Conservation (phyloP, 192 early-diverging fungal genomes). For the Rhizoclosmatium globosum region DNA sequence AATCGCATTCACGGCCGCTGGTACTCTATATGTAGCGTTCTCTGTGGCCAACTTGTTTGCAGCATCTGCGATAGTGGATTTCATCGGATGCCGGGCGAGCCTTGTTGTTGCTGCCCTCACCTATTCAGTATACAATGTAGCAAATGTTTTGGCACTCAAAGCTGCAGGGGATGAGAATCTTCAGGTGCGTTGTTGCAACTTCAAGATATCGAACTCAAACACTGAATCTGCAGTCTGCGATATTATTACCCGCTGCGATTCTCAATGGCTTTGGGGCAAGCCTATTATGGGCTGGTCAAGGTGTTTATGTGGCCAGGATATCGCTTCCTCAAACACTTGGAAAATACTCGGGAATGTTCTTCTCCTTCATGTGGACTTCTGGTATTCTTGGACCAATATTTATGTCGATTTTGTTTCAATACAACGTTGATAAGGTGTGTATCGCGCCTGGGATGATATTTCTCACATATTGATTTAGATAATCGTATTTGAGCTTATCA, state of each 20-base stretch:
- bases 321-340: conserved; percentile 2
- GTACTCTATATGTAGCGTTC: conserved; percentile 23
- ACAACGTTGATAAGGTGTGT: conserved; percentile 16
- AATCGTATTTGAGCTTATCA: conserved; percentile 27
- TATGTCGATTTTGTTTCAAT: conserved; percentile 21
- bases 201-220: not conserved
- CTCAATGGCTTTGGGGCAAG: conserved; percentile 28
- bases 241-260: conserved; percentile 25
- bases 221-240: not conserved
- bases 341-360: conserved; percentile 25
- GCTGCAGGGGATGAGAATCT: not conserved
- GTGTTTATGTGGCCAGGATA: conserved; percentile 12
- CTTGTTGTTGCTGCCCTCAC: conserved; percentile 25
- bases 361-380: not conserved
- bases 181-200: conserved; percentile 14
- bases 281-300: conserved; percentile 29
- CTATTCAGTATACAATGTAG: conserved; percentile 1
- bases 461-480: conserved; percentile 5
- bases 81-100: conserved; percentile 19
- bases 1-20: conserved; percentile 14
- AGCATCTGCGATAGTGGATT: conserved; percentile 34
- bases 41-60: conserved; percentile 24
- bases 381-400: conserved; percentile 27
- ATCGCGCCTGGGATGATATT: not conserved
- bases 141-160: conserved; percentile 18